Conservation (phyloP, 306 rosid genomes). For the Inga oerstediana region DNA sequence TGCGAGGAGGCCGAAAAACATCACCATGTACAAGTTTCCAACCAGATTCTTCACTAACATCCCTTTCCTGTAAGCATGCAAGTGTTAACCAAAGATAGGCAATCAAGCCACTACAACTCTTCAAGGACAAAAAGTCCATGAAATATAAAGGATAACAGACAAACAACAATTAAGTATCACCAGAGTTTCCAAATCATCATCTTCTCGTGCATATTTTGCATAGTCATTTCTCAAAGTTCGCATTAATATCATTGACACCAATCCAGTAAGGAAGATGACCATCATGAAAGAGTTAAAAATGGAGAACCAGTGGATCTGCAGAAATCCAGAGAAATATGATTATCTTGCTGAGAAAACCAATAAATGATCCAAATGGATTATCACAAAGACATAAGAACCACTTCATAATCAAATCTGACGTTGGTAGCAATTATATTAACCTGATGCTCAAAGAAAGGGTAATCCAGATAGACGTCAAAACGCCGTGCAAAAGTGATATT, state of each 20-base stretch:
- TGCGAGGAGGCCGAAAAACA: constrained; percentile 90
- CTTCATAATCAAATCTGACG: constrained; percentile 13
- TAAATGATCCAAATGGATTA: constrained; percentile 17
- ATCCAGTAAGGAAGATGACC: constrained; percentile 99
- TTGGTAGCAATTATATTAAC: constrained; percentile 38
- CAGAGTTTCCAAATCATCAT: constrained; percentile 96
- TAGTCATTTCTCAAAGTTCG: constrained; percentile 98
- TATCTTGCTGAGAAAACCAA: constrained; percentile 29
- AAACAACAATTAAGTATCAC: constrained; percentile 49
- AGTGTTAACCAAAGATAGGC: constrained; percentile 30
- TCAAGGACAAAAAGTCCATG: constrained; percentile 6
- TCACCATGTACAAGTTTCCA: constrained; percentile 99
- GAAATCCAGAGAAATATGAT: constrained; percentile 33
- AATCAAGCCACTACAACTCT: constrained; percentile 21
- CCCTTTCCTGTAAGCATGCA: constrained; percentile 74
- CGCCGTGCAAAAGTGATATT: constrained; percentile 88
- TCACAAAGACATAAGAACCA: constrained; percentile 15
- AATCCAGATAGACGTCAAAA: constrained; percentile 94
- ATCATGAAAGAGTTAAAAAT: constrained; percentile 99
- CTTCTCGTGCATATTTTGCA: constrained; percentile 98
- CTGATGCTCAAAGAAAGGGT: constrained; percentile 98
- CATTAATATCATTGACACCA: constrained; percentile 99
- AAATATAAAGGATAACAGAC: constrained; percentile 2
- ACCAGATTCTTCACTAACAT: constrained; percentile 97
- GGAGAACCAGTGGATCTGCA: constrained; percentile 99